Conservation (phyloP, 352 stramenopile genomes). For the Globisporangium carolinianum region DNA sequence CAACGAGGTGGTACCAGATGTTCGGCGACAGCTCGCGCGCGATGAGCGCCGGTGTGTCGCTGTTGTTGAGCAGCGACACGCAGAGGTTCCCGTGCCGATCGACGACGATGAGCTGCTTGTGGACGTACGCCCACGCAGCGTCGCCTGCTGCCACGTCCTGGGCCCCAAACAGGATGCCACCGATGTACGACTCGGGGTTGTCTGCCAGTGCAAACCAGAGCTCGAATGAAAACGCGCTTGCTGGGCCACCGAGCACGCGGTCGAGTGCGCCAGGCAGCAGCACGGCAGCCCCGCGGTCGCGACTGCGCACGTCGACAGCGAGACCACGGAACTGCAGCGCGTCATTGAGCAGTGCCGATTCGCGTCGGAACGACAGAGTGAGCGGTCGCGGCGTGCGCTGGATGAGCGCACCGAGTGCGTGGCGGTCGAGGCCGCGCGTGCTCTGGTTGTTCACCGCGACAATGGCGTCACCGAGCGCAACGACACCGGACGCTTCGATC, state of each 20-base stretch:
- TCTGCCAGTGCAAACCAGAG: slow-evolving; percentile 66
- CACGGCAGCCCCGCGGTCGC: slow-evolving; percentile 30
- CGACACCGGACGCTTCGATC: slow-evolving; percentile 57
- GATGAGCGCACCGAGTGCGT: slow-evolving; percentile 55
- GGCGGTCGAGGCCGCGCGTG: slow-evolving; percentile 49
- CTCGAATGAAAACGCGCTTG: slow-evolving; percentile 43
- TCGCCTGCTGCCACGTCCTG: slow-evolving; percentile 37
- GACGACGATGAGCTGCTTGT: slow-evolving; percentile 56
- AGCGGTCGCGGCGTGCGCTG: slow-evolving; percentile 47
- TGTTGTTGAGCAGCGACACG: slow-evolving; percentile 45
- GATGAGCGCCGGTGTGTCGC: slow-evolving; percentile 37
- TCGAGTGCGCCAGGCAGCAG: slow-evolving; percentile 37
- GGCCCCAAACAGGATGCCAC: slow-evolving; percentile 52
- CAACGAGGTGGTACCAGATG: slow-evolving; percentile 66
- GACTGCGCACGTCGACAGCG: slow-evolving; percentile 12
- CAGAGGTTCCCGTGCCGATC: slow-evolving; percentile 55
- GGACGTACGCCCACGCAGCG: slow-evolving; percentile 42
- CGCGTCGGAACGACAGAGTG: slow-evolving; percentile 49
- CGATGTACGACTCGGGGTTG: slow-evolving; percentile 13
- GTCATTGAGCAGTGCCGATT: slow-evolving; percentile 38
- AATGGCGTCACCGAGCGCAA: slow-evolving; percentile 56
- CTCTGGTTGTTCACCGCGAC: slow-evolving; percentile 55
- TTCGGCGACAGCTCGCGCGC: slow-evolving; percentile 36
- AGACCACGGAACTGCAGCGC: slow-evolving; percentile 56
- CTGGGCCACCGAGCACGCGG: slow-evolving; percentile 21